These are phyloP conservation scores for Candida incommunis DNA, from an alignment of 805 yeast species.

Conservation along the genomic window DNA sequence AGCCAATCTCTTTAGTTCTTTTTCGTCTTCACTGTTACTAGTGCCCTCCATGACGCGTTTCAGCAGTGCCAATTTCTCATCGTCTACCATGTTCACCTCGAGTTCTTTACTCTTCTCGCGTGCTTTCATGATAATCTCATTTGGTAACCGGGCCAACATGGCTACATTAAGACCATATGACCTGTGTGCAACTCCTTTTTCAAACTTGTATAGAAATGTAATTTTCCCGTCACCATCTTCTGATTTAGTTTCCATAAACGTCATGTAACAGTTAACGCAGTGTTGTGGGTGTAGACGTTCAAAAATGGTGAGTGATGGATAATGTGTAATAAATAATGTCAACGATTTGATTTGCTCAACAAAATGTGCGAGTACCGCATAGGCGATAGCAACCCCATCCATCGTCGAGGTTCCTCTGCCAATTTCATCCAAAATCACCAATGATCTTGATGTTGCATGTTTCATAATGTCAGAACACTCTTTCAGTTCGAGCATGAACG, in stretches of 20 bases:
- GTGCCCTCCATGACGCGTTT: not conserved
- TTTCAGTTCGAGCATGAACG: constrained; percentile 65
- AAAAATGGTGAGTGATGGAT: constrained; percentile 46
- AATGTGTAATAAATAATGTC: constrained; percentile 74
- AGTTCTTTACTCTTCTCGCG: not conserved
- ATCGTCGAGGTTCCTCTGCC: constrained; percentile 63
- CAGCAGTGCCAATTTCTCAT: not conserved
- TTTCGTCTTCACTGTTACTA: not conserved
- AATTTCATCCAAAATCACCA: constrained; percentile 59
- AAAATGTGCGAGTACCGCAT: constrained; percentile 51
- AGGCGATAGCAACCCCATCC: constrained; percentile 77
- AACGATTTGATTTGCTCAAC: constrained; percentile 32
- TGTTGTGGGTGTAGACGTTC: constrained; percentile 25
- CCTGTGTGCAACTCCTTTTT: constrained; percentile 36
- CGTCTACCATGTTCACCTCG: not conserved
- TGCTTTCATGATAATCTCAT: not conserved
- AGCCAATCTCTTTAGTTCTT: not conserved
- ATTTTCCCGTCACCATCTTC: constrained; percentile 27
- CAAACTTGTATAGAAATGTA: constrained; percentile 38
- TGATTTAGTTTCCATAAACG: constrained; percentile 27
- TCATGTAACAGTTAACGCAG: constrained; percentile 61
- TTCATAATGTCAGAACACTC: constrained; percentile 48
- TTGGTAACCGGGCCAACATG: constrained; percentile 43
- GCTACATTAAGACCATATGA: constrained; percentile 86
- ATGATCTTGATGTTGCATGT: constrained; percentile 36